Evolutionary conservation across 306 rosid genomes (phyloP).

Genomic region (Rosa persica): DNA sequence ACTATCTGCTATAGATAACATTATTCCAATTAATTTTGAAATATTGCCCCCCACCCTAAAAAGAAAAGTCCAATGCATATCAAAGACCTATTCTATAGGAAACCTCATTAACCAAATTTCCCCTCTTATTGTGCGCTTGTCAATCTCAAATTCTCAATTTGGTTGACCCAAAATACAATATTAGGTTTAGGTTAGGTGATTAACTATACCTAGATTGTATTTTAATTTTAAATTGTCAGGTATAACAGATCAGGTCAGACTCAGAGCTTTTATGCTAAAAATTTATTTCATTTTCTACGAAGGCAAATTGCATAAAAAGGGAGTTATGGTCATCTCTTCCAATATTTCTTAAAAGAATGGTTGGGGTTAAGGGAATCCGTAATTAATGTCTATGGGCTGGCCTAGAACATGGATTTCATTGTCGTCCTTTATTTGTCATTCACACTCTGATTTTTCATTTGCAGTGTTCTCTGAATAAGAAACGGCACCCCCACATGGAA

Average conservation of each 20-base stretch:
- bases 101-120: neutral
- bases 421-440: constrained; percentile 12
- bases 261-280: neutral
- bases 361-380: constrained; percentile 22
- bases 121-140: neutral
- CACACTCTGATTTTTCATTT: neutral
- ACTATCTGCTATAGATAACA: neutral
- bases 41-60: neutral
- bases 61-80: neutral
- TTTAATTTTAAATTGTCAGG: neutral
- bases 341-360: neutral
- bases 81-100: constrained; percentile 15
- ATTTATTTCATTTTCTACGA: constrained; percentile 27
- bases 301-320: constrained; percentile 28
- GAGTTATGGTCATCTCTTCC: constrained; percentile 20
- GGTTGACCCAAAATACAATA: constrained; percentile 15
- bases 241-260: neutral
- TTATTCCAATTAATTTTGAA: neutral
- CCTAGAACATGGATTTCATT: constrained; percentile 25
- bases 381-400: constrained; percentile 20
- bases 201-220: constrained; percentile 4
- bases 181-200: neutral
- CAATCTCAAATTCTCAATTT: neutral
- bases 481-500: constrained; percentile 28
- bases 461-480: constrained; percentile 10